Evolutionary conservation across 768 basidiomycete genomes (phyloP).

Genomic region (Collybia sp.): DNA sequence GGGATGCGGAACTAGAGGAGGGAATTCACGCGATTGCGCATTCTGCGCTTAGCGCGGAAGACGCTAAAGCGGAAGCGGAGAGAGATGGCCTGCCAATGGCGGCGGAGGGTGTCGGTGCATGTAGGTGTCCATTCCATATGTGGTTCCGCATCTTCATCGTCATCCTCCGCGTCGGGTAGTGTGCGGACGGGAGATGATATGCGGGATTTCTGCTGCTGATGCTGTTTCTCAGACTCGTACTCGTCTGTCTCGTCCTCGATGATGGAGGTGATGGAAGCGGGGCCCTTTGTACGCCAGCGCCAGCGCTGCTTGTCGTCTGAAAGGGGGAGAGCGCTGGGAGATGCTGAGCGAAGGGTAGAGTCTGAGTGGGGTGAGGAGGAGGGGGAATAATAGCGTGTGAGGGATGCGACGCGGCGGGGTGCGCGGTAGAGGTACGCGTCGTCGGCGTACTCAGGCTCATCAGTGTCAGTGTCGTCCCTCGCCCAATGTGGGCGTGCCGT

Average conservation of each 20-base stretch:
- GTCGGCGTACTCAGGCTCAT: conserved; percentile 20
- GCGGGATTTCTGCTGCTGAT: neutral
- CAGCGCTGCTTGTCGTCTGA: too few relatives aligned
- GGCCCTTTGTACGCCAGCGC: too few relatives aligned
- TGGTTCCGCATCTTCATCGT: conserved; percentile 12
- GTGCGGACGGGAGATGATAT: conserved; percentile 1
- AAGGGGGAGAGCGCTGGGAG: too few relatives aligned
- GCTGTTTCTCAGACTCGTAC: neutral
- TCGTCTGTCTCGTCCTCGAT: too few relatives aligned
- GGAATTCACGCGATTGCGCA: conserved; percentile 25
- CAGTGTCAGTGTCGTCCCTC: conserved; percentile 16
- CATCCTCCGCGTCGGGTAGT: conserved; percentile 8
- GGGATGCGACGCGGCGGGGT: neutral
- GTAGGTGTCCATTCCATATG: conserved; percentile 42
- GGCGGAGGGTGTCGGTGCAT: conserved; percentile 45
- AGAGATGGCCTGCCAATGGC: conserved; percentile 58
- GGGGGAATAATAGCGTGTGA: conserved; percentile 5
- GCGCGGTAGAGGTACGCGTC: conserved; percentile 10
- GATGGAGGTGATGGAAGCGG: too few relatives aligned
- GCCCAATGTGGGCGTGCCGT: conserved; percentile 28
- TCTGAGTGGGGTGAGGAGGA: conserved; percentile 5
- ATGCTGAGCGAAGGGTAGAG: neutral
- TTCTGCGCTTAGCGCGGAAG: conserved; percentile 40
- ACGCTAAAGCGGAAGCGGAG: conserved; percentile 53
- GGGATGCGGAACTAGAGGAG: conserved; percentile 7